Evolutionary conservation across 257 asterid species (phyloP).

Genomic region (Scutellaria galericulata): DNA sequence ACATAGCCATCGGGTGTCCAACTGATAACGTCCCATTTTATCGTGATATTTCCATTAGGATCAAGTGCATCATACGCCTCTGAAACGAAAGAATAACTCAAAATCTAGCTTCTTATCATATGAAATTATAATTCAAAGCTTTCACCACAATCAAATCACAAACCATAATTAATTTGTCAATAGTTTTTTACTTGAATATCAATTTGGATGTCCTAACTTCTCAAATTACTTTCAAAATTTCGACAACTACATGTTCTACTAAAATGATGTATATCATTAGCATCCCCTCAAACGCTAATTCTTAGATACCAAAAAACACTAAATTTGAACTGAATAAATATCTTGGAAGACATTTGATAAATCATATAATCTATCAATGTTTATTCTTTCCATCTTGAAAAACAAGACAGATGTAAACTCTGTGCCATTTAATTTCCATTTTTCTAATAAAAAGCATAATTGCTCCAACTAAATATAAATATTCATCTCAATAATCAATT

Average conservation of each 20-base stretch:
- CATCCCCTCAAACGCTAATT: background rate
- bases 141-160: background rate
- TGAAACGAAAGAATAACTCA: conserved; percentile 30
- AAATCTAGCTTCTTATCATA: background rate
- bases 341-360: background rate
- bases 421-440: conserved; percentile 5
- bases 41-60: conserved; percentile 66
- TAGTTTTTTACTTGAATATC: background rate
- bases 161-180: background rate
- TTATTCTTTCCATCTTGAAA: conserved; percentile 3
- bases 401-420: conserved; percentile 14
- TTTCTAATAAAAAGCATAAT: background rate
- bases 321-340: conserved; percentile 3
- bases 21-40: conserved; percentile 62
- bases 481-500: conserved; percentile 6
- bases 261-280: background rate
- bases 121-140: conserved; percentile 17
- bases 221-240: background rate
- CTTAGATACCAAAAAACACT: background rate
- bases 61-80: conserved; percentile 68
- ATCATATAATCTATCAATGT: background rate
- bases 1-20: conserved; percentile 75
- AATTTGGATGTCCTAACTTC: background rate
- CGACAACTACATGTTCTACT: background rate
- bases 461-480: background rate